phyloP scores from a whole-genome alignment of 345 rosid species.

The Microcos paniculata region DNA sequence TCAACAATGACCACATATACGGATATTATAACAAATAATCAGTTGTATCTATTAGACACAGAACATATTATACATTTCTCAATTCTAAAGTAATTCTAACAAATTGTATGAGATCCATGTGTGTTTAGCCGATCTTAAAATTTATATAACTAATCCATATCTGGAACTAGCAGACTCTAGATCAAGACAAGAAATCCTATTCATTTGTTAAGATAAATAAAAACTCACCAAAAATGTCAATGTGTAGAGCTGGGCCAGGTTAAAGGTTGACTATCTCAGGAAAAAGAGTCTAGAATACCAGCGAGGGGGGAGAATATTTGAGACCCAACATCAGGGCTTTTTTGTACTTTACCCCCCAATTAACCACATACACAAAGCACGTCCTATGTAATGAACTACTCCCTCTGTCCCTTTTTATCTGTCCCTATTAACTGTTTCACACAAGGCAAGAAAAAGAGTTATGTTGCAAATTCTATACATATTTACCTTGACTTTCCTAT shows the following conservation, averaged over 20 bases:
- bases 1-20: neutral
- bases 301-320: neutral
- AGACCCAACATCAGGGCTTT: neutral
- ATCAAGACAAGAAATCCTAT: neutral
- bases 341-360: neutral
- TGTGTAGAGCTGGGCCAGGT: neutral
- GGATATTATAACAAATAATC: neutral
- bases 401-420: no score
- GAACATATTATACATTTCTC: neutral
- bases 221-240: neutral
- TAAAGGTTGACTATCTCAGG: neutral
- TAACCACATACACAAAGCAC: neutral
- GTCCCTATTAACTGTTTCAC: no score
- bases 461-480: no score
- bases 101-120: neutral
- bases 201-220: neutral
- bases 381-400: neutral
- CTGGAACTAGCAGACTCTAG: neutral
- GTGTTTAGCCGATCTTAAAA: neutral
- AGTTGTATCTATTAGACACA: neutral
- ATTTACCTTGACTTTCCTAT: no score
- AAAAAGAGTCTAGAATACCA: neutral
- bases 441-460: no score
- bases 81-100: neutral
- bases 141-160: neutral